These are phyloP conservation scores for Cryptosporidium parvum DNA, from an alignment of 169 alveolate species.

Conservation along the genomic window DNA sequence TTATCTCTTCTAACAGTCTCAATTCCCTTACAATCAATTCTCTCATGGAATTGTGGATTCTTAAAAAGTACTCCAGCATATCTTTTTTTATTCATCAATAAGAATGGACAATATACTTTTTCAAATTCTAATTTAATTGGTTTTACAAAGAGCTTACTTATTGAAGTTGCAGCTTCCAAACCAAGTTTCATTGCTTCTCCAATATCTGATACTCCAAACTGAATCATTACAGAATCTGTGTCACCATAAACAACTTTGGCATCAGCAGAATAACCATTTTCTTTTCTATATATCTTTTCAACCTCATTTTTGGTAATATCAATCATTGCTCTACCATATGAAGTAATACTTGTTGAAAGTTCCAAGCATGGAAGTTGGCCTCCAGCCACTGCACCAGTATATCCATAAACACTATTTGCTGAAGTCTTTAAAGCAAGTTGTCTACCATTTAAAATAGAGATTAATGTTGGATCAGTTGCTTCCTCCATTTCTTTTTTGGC, in stretches of 20 bases:
- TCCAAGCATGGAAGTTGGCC: conserved; percentile 98
- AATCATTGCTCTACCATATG: conserved; percentile 97
- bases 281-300: conserved; percentile 84
- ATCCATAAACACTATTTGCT: conserved; percentile 99
- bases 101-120: conserved; percentile 97
- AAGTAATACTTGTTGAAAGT: conserved; percentile 95
- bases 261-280: conserved; percentile 92
- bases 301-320: conserved; percentile 91
- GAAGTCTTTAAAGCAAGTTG: conserved; percentile 97
- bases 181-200: conserved; percentile 94
- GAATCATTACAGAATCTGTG: conserved; percentile 99
- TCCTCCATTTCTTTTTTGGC: conserved; percentile 93
- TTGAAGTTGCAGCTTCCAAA: conserved; percentile 92
- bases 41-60: conserved; percentile 95
- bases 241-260: conserved; percentile 97
- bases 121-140: conserved; percentile 98
- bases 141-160: conserved; percentile 88
- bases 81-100: conserved; percentile 96
- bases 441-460: conserved; percentile 97
- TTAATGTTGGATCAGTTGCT: conserved; percentile 89
- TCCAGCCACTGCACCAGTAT: conserved; percentile 98
- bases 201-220: conserved; percentile 92
- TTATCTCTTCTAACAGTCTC: conserved; percentile 98
- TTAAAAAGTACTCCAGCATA: conserved; percentile 96
- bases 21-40: conserved; percentile 97